phyloP scores from a whole-genome alignment of 352 stramenopile genomes.

The Phytophthora foliorum region DNA sequence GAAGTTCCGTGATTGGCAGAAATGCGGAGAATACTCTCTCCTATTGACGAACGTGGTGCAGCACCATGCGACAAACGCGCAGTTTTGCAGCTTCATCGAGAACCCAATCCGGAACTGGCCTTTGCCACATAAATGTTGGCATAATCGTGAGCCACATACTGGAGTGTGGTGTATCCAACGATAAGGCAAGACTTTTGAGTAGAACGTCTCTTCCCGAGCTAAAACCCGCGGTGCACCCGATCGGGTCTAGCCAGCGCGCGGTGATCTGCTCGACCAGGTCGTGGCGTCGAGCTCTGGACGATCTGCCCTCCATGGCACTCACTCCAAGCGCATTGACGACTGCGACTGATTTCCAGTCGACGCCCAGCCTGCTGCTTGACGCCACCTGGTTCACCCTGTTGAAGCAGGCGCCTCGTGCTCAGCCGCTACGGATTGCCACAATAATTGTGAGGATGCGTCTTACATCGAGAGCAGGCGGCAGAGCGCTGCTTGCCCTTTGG shows the following conservation, averaged over 20 bases:
- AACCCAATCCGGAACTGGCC: slow-evolving; percentile 35
- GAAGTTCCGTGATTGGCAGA: not conserved
- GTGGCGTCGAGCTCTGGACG: slow-evolving; percentile 20
- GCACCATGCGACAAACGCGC: slow-evolving; percentile 24
- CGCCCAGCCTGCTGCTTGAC: not conserved
- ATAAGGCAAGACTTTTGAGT: slow-evolving; percentile 11
- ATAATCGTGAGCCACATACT: not conserved
- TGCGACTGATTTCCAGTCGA: not conserved
- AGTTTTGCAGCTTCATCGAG: slow-evolving; percentile 10
- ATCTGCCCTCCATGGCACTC: slow-evolving; percentile 4
- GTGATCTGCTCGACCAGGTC: slow-evolving; percentile 16
- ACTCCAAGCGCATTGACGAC: slow-evolving; percentile 10
- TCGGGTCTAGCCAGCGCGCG: not conserved
- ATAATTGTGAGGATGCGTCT: slow-evolving; percentile 16
- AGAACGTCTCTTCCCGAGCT: not conserved
- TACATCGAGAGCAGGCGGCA: slow-evolving; percentile 1
- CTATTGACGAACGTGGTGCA: slow-evolving; percentile 17
- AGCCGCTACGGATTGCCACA: slow-evolving; percentile 11
- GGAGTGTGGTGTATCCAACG: not conserved
- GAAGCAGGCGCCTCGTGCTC: slow-evolving; percentile 13
- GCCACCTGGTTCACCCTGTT: slow-evolving; percentile 13
- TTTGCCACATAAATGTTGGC: slow-evolving; percentile 9
- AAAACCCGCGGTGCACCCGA: not conserved
- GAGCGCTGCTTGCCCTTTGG: slow-evolving; percentile 4
- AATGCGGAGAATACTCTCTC: not conserved